Evolutionary conservation across 305 asterid genomes (phyloP).

Genomic region (Withania somnifera): DNA sequence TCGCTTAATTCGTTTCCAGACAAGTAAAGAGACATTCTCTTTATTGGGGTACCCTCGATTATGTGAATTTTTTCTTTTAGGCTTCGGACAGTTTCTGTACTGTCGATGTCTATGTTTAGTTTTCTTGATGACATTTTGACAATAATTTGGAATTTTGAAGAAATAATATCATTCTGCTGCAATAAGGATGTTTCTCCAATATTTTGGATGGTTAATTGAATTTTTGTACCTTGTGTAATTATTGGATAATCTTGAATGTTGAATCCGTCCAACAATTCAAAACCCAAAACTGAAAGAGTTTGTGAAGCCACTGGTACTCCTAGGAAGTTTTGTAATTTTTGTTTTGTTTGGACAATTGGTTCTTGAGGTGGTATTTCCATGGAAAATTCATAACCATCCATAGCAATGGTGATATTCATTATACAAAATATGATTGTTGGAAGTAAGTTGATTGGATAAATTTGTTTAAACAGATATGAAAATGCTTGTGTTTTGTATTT

Average conservation of each 20-base stretch:
- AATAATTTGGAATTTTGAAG: conserved; percentile 20
- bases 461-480: not conserved
- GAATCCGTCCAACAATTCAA: conserved; percentile 60
- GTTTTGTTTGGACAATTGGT: conserved; percentile 43
- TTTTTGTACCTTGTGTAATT: conserved; percentile 44
- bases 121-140: conserved; percentile 41
- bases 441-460: not conserved
- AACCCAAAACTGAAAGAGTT: conserved; percentile 47
- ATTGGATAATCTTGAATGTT: conserved; percentile 58
- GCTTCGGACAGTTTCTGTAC: conserved; percentile 54
- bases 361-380: conserved; percentile 48
- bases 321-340: conserved; percentile 32
- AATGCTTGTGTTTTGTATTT: not conserved
- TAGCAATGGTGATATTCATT: conserved; percentile 34
- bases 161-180: not conserved
- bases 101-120: conserved; percentile 33
- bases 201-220: conserved; percentile 25
- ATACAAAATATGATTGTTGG: not conserved
- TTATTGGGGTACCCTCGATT: conserved; percentile 52
- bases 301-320: conserved; percentile 46
- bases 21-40: conserved; percentile 41
- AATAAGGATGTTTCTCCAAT: not conserved
- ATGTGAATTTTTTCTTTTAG: conserved; percentile 80
- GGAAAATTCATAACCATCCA: conserved; percentile 31
- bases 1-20: conserved; percentile 43